Percentiles rank a stretch among this genome's conserved stretches.
These are phyloP conservation scores for Pisolithus marmoratus DNA, from an alignment of 768 basidiomycete species.

Conservation along the genomic window DNA sequence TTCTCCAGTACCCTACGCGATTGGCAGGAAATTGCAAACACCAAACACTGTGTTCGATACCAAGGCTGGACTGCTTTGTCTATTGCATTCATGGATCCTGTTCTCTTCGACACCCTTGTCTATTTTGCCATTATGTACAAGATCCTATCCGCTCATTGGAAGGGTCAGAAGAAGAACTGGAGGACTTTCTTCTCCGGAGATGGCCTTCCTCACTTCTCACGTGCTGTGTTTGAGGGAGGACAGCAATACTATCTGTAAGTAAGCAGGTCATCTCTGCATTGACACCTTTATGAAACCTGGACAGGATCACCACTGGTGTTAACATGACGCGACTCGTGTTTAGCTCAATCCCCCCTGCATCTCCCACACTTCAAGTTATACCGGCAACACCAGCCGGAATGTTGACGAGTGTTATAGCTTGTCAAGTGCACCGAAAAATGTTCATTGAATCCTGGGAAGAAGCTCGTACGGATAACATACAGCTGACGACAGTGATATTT, in stretches of 20 bases:
- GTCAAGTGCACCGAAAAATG: conserved; percentile 31
- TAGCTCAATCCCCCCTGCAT: conserved; percentile 10
- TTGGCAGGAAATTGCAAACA: too few species aligned
- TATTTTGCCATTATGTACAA: too few species aligned
- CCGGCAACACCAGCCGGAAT: conserved; percentile 24
- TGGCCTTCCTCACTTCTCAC: too few species aligned
- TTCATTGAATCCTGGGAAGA: conserved; percentile 11
- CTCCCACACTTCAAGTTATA: conserved; percentile 18
- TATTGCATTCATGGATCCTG: conserved; percentile 13
- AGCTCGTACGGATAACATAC: too few species aligned
- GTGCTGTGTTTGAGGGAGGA: too few species aligned
- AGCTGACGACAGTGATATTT: too few species aligned
- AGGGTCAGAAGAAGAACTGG: too few species aligned
- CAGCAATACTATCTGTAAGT: too few species aligned
- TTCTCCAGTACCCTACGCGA: too few species aligned
- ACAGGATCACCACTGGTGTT: conserved; percentile 28
- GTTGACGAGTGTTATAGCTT: conserved; percentile 28
- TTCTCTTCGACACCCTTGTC: conserved; percentile 25
- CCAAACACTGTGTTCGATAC: too few species aligned
- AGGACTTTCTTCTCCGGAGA: too few species aligned
- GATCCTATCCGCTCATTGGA: too few species aligned
- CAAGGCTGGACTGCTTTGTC: conserved; percentile 13
- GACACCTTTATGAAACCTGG: background rate
- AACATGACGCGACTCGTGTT: conserved; percentile 25
- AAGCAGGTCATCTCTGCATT: conserved; percentile 8